These are phyloP conservation scores for Lasiodiplodia theobromae DNA, from an alignment of 2,329 filamentous ascomycete genomes.

Conservation along the genomic window DNA sequence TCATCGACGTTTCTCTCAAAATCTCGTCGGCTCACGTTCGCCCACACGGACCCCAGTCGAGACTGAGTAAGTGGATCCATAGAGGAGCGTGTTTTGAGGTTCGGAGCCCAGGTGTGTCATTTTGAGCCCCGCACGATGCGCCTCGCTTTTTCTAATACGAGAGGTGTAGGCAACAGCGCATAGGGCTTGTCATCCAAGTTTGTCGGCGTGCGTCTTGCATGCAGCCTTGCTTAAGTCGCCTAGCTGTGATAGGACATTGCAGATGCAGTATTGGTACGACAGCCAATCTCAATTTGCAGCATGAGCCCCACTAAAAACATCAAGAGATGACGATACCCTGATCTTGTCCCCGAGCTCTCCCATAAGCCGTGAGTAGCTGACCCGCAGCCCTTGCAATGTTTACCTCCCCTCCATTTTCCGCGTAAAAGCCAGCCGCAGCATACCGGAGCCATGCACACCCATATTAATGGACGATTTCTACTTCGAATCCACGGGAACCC, in stretches of 20 bases:
- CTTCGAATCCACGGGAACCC: too few relatives aligned
- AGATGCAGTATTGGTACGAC: not conserved
- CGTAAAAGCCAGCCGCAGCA: not conserved
- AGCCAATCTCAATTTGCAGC: not conserved
- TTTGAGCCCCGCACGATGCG: not conserved
- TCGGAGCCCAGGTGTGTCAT: not conserved
- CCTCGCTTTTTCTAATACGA: too few relatives aligned
- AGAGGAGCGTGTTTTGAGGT: not conserved
- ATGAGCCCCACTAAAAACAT: not conserved
- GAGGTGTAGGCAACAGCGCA: not conserved
- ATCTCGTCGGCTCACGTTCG: not conserved
- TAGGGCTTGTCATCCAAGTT: not conserved
- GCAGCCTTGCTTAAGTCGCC: not conserved
- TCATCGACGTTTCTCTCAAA: not conserved
- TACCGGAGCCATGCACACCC: not conserved
- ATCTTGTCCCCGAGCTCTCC: not conserved
- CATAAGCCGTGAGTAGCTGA: not conserved
- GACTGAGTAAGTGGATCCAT: not conserved
- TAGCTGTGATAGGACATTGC: not conserved
- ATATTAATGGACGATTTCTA: too few relatives aligned
- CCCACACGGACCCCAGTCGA: not conserved
- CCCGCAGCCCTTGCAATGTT: not conserved
- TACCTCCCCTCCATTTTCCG: not conserved
- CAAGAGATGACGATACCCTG: not conserved
- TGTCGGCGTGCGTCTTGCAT: not conserved